phyloP scores from a whole-genome alignment of 2,329 filamentous ascomycete species.

The Neofusicoccum laricinum region DNA sequence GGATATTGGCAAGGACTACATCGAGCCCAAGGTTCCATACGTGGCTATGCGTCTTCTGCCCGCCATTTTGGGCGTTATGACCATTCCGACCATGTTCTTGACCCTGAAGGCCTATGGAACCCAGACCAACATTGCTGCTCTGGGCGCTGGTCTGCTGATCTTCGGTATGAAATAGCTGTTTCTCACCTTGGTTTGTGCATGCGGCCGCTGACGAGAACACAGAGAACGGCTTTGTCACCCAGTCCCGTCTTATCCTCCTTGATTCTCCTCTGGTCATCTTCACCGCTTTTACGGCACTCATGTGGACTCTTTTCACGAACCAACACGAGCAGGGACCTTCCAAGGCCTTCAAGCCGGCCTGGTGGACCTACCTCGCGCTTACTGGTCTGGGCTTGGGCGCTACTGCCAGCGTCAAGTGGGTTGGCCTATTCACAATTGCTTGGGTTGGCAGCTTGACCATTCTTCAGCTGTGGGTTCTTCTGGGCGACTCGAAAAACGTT shows the following conservation, averaged over 20 bases:
- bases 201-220: slow-evolving; percentile 22
- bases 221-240: slow-evolving; percentile 95
- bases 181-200: not conserved
- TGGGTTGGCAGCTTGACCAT: slow-evolving; percentile 93
- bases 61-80: slow-evolving; percentile 80
- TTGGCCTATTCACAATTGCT: slow-evolving; percentile 95
- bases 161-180: slow-evolving; percentile 62
- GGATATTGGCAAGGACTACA: slow-evolving; percentile 97
- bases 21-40: slow-evolving; percentile 92
- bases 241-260: slow-evolving; percentile 91
- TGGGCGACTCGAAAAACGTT: slow-evolving; percentile 84
- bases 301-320: slow-evolving; percentile 92
- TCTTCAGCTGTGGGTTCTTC: slow-evolving; percentile 90
- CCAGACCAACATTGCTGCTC: slow-evolving; percentile 75
- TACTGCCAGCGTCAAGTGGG: slow-evolving; percentile 97
- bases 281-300: slow-evolving; percentile 84
- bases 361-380: slow-evolving; percentile 97
- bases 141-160: slow-evolving; percentile 83
- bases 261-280: slow-evolving; percentile 93
- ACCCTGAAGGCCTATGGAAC: slow-evolving; percentile 90
- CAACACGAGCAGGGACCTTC: slow-evolving; percentile 90
- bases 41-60: slow-evolving; percentile 96
- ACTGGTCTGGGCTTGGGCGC: slow-evolving; percentile 85
- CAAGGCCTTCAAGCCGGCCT: slow-evolving; percentile 81
- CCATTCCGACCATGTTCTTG: slow-evolving; percentile 90